Conservation (phyloP, 306 rosid species). For the Lagenaria siceraria region DNA sequence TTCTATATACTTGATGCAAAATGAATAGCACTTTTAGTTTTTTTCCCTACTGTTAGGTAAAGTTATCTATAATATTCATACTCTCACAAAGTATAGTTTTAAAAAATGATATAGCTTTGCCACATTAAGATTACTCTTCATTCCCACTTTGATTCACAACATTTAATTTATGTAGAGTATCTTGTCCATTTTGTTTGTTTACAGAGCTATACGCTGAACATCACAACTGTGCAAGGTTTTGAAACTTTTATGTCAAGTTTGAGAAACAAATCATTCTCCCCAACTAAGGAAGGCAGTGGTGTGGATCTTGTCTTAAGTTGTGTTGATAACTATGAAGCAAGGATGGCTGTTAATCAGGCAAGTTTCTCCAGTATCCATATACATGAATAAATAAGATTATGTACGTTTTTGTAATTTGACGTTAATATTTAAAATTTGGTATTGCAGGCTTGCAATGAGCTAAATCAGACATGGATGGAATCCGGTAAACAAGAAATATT, state of each 20-base stretch:
- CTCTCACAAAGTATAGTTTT: background rate
- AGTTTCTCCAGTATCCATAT: background rate
- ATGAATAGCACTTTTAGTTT: background rate
- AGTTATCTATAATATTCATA: background rate
- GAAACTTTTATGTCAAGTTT: constrained; percentile 70
- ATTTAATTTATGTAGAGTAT: background rate
- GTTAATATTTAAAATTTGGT: constrained; percentile 5
- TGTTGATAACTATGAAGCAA: constrained; percentile 97
- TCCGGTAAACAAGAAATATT: constrained; percentile 43
- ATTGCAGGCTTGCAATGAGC: constrained; percentile 86
- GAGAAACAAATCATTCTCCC: constrained; percentile 62
- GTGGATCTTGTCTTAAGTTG: constrained; percentile 94
- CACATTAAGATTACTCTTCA: background rate
- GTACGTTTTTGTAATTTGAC: background rate
- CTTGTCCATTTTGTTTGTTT: background rate
- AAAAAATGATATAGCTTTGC: background rate
- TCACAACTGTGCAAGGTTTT: constrained; percentile 85
- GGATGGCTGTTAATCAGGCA: constrained; percentile 99
- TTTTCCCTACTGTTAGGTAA: background rate
- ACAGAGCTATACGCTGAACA: constrained; percentile 86
- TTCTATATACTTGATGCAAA: background rate
- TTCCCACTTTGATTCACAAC: background rate
- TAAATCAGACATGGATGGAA: constrained; percentile 95
- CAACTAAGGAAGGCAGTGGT: constrained; percentile 62
- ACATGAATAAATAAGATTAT: background rate